Percentiles rank a stretch among this genome's conserved stretches.
phyloP scores from a whole-genome alignment of 2,329 filamentous ascomycete species.

The Ophiostoma quercus region DNA sequence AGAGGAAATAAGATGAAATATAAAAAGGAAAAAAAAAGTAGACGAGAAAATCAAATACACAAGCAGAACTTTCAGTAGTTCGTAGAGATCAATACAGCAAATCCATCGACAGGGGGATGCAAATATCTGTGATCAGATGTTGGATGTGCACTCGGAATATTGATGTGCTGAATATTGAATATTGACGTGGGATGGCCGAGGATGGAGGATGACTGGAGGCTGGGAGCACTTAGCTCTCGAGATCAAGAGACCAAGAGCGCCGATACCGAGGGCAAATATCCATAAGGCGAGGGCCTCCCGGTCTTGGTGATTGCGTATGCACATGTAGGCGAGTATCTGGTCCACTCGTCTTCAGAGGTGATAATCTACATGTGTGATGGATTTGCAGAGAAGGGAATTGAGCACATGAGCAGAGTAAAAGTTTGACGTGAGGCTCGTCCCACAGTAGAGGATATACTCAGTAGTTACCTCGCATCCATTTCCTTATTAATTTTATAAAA shows the following conservation, averaged over 20 bases:
- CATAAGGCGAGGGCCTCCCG: not conserved
- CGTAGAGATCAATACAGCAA: not conserved
- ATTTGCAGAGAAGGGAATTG: not conserved
- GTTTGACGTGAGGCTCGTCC: not conserved
- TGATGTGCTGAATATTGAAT: not conserved
- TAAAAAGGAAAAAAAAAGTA: not conserved
- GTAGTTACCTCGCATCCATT: too few species aligned
- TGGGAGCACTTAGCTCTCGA: too few species aligned
- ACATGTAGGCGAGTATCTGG: not conserved
- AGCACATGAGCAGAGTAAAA: not conserved
- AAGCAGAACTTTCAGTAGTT: not conserved
- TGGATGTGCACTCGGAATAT: not conserved
- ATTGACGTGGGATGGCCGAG: not conserved
- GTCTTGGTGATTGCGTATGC: not conserved
- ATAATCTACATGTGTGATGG: not conserved
- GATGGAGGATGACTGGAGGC: not conserved
- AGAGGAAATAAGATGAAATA: slow-evolving; percentile 3
- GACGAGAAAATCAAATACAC: not conserved
- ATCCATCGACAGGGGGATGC: not conserved
- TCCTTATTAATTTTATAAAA: too few species aligned
- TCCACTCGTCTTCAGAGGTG: not conserved
- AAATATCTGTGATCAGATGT: not conserved
- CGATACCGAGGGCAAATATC: not conserved
- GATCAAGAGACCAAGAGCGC: too few species aligned
- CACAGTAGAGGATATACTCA: not conserved